These are phyloP conservation scores for Turnera subulata DNA, from an alignment of 345 rosid species.

Conservation along the genomic window DNA sequence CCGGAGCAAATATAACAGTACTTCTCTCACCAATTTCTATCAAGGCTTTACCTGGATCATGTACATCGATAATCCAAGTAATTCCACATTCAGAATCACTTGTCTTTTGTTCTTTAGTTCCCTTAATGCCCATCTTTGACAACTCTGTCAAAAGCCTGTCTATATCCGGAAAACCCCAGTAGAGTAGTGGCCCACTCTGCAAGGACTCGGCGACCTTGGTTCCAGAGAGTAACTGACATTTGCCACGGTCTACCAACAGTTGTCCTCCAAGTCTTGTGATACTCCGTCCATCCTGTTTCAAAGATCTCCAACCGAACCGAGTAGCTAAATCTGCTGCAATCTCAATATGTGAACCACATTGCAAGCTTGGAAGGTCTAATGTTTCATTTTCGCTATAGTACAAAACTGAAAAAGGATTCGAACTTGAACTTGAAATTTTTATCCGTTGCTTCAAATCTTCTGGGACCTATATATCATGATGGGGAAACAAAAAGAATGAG, in stretches of 20 bases:
- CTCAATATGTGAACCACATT: constrained; percentile 35
- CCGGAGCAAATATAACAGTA: too few species aligned
- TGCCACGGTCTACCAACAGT: constrained; percentile 44
- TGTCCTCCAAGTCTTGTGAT: constrained; percentile 62
- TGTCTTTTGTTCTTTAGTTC: too few species aligned
- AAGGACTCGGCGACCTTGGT: constrained; percentile 22
- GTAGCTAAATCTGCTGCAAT: constrained; percentile 54
- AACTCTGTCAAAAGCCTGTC: constrained; percentile 42
- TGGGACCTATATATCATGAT: constrained; percentile 54
- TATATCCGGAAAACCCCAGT: constrained; percentile 51
- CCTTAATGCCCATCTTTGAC: constrained; percentile 53
- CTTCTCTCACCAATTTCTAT: too few species aligned
- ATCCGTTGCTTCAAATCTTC: constrained; percentile 42
- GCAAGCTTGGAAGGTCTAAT: constrained; percentile 30
- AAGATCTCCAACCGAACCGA: constrained; percentile 41
- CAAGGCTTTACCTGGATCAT: too few species aligned
- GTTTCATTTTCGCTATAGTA: constrained; percentile 52
- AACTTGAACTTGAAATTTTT: constrained; percentile 19
- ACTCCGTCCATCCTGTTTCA: constrained; percentile 30
- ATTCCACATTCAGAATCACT: too few species aligned
- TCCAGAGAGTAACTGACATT: constrained; percentile 35
- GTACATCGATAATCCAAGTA: too few species aligned
- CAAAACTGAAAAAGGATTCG: constrained; percentile 25
- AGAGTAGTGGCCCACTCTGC: constrained; percentile 28
- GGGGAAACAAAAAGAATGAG: constrained; percentile 7